Evolutionary conservation across 345 rosid genomes (phyloP).

Genomic region (Euphorbia tirucalli): DNA sequence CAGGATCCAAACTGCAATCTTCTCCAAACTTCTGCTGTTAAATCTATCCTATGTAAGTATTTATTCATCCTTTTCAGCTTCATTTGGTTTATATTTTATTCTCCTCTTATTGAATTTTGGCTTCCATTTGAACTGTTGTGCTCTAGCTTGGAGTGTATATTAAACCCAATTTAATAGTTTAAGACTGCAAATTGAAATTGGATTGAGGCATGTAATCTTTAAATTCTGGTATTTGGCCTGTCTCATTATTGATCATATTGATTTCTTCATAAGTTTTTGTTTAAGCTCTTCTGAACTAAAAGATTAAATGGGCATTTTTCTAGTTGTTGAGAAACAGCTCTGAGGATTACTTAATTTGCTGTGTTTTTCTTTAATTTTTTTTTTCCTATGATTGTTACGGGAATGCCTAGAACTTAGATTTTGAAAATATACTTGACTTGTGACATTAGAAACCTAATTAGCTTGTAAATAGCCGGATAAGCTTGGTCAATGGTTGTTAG

Average conservation of each 20-base stretch:
- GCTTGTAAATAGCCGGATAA: neutral
- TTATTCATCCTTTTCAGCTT: neutral
- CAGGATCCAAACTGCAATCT: neutral
- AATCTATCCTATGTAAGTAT: neutral
- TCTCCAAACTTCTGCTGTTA: neutral
- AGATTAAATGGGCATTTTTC: too few species aligned
- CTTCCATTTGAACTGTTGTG: neutral
- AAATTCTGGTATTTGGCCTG: too few species aligned
- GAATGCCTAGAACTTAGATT: neutral
- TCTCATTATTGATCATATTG: too few species aligned
- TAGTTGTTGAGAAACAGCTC: neutral
- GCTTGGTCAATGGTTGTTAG: neutral
- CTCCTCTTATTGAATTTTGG: neutral
- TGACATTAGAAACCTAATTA: neutral
- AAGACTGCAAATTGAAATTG: too few species aligned
- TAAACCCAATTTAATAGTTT: neutral
- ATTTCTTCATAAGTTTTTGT: too few species aligned
- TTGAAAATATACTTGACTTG: too few species aligned
- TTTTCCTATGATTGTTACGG: neutral
- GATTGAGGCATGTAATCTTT: too few species aligned
- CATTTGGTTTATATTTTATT: neutral
- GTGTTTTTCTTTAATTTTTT: neutral
- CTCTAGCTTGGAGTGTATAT: neutral
- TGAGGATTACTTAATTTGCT: neutral
- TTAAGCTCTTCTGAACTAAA: too few species aligned